Conservation (phyloP, 176 grass and related monocot genomes). For the Carex myosuroides region DNA sequence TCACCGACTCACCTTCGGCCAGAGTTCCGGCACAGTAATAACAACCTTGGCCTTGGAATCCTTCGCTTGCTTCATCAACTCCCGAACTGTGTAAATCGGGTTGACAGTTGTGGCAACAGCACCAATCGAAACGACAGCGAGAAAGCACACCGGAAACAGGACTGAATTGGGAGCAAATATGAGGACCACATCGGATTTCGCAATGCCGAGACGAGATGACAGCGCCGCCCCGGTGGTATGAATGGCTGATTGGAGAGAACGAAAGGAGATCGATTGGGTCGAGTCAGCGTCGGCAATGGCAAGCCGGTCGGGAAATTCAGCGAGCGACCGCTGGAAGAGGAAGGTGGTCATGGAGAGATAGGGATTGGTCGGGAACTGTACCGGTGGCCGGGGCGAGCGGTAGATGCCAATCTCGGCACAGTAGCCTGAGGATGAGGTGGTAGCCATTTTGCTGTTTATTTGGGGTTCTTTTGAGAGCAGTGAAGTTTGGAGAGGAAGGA, state of each 20-base stretch:
- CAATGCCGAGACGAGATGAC: conserved; percentile 37
- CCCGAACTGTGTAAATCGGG: conserved; percentile 57
- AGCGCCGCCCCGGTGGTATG: conserved; percentile 38
- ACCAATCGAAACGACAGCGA: conserved; percentile 51
- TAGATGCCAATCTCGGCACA: conserved; percentile 45
- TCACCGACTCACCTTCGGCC: conserved; percentile 27
- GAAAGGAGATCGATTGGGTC: conserved; percentile 43
- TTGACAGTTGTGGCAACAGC: conserved; percentile 74
- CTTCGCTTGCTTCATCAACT: conserved; percentile 66
- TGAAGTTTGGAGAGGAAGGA: background rate
- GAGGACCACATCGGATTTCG: conserved; percentile 52
- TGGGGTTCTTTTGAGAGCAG: background rate
- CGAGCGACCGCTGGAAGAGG: conserved; percentile 42
- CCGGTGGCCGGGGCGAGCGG: conserved; percentile 40
- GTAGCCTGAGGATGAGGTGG: conserved; percentile 34
- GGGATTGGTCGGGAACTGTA: conserved; percentile 37
- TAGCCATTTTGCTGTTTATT: conserved; percentile 12
- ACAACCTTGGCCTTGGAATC: conserved; percentile 45
- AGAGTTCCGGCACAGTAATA: conserved; percentile 51
- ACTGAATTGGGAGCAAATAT: conserved; percentile 67
- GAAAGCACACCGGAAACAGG: conserved; percentile 71
- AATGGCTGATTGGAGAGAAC: conserved; percentile 37
- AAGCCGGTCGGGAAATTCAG: conserved; percentile 40
- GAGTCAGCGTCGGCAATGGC: conserved; percentile 64
- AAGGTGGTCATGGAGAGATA: conserved; percentile 40